Evolutionary conservation across 495 filamentous ascomycete species (phyloP), one percentile per base, ranked within the genome.

Genomic region (Penicilliopsis zonata): DNA sequence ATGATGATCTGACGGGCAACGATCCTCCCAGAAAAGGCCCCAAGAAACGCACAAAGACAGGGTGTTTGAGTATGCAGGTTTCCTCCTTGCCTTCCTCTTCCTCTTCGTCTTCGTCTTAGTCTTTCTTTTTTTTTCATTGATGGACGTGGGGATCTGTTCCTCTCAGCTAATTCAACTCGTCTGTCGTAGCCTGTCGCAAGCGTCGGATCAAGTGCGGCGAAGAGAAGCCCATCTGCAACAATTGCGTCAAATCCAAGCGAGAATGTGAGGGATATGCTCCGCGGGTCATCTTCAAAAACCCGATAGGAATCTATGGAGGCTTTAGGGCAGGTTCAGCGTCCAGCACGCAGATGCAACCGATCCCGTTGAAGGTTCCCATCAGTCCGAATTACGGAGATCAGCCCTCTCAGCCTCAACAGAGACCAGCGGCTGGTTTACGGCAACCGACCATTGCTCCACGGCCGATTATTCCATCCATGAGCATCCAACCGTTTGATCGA

Each of bases 201-300:
- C 76, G 90, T 13, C 82, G 90, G 30, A 96, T 98, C 52, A 98
- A 98, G 59, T 98, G 90, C 52, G 90, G 88, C 31, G 90, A 96
- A 50, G 86, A 90, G 50, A 82, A 83, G 35, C 90, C 88, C 3
- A 86, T 74, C 10, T 96, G 90, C 60, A 74, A 69, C 38, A 86
- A 96, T 51, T 98, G 90, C 59, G 74, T 87, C 53, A 95, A 94
- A 49, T 94, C 88, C 8, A 94, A 90, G 53, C 76, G 90, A 8
- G 66, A 78, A 24, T 98, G 90, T 52, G 87, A 96, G 57, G 90
- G 90, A 22, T 98, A 98, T 61, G 92, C 80, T 41, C 86, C 86
- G 49, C 74, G 84, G 28, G 78, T 98, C 20, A 66, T 94, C 24
- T 95, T 98, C 69, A 95, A 93, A 54, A 76, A 88, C 36, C 85